A percentile compares a stretch with the other conserved stretches of the same genome.
Evolutionary conservation across 768 basidiomycete species (phyloP).

Genomic region (Agaricus sinodeliciosus): DNA sequence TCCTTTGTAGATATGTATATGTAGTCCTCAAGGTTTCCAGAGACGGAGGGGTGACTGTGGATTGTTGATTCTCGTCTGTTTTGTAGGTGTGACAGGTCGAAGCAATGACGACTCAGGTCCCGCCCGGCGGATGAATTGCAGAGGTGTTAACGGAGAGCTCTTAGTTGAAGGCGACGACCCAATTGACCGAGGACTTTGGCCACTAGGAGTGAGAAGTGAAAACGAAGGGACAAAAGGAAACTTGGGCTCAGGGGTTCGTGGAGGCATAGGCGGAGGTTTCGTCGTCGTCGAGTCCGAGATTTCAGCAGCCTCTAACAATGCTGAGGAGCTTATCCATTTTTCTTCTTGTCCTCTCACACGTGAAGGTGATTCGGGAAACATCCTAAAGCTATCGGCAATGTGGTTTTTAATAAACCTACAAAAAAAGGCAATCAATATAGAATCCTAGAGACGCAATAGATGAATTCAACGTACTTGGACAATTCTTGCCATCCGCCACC

Average conservation of each 20-base stretch:
- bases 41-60: constrained; percentile 43
- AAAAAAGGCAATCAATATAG: constrained; percentile 3
- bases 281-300: constrained; percentile 13
- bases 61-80: constrained; percentile 27
- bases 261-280: constrained; percentile 30
- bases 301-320: constrained; percentile 53
- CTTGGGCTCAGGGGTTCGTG: constrained; percentile 65
- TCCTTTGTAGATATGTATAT: neutral
- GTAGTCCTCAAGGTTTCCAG: constrained; percentile 55
- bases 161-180: constrained; percentile 41
- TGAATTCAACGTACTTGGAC: constrained; percentile 57
- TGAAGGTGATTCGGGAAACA: constrained; percentile 61
- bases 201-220: constrained; percentile 51
- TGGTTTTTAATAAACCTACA: constrained; percentile 80
- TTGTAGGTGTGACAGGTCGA: constrained; percentile 64
- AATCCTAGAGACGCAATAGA: constrained; percentile 1
- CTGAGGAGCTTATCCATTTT: constrained; percentile 80
- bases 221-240: constrained; percentile 58
- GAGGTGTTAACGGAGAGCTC: constrained; percentile 69
- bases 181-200: constrained; percentile 44
- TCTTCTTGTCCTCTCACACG: constrained; percentile 50
- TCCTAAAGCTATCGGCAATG: constrained; percentile 76
- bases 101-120: constrained; percentile 46
- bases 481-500: constrained; percentile 94
- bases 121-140: constrained; percentile 83